Conservation (phyloP, 2,329 filamentous ascomycete species). For the Stagonosporopsis vannaccii region DNA sequence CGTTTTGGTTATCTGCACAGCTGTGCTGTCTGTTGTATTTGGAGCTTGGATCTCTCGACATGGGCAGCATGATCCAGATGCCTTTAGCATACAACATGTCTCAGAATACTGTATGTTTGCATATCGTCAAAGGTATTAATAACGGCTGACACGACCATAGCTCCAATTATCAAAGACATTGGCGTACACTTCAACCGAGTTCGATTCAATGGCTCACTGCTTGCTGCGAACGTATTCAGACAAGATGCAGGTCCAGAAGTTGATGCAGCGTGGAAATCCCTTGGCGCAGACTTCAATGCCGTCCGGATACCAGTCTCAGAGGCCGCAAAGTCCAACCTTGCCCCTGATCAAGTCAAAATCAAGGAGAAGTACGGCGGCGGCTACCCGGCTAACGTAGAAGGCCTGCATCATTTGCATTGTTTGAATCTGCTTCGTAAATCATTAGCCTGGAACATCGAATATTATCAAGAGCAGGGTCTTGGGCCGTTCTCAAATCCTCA, state of each 20-base stretch:
- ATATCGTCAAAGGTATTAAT: background rate
- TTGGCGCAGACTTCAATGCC: constrained; percentile 61
- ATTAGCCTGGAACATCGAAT: constrained; percentile 65
- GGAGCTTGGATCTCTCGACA: constrained; percentile 30
- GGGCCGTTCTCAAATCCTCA: constrained; percentile 65
- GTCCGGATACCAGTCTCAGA: constrained; percentile 59
- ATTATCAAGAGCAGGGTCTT: constrained; percentile 61
- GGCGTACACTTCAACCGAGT: constrained; percentile 50
- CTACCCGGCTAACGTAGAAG: constrained; percentile 64
- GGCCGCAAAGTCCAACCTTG: constrained; percentile 59
- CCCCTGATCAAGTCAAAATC: constrained; percentile 64
- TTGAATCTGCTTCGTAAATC: constrained; percentile 68
- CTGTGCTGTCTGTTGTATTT: constrained; percentile 28
- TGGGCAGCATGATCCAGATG: constrained; percentile 30
- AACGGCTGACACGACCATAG: constrained; percentile 23
- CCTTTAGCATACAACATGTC: constrained; percentile 38
- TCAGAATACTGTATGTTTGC: constrained; percentile 44
- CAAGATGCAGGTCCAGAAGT: constrained; percentile 60
- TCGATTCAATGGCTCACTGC: constrained; percentile 64
- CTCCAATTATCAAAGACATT: constrained; percentile 50
- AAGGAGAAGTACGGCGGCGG: constrained; percentile 65
- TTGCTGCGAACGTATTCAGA: constrained; percentile 63
- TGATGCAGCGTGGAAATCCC: constrained; percentile 64
- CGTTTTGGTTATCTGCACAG: constrained; percentile 24
- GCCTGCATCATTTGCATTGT: constrained; percentile 65